Evolutionary conservation across 805 yeast genomes (phyloP).

Genomic region (Yarrowia bubula): DNA sequence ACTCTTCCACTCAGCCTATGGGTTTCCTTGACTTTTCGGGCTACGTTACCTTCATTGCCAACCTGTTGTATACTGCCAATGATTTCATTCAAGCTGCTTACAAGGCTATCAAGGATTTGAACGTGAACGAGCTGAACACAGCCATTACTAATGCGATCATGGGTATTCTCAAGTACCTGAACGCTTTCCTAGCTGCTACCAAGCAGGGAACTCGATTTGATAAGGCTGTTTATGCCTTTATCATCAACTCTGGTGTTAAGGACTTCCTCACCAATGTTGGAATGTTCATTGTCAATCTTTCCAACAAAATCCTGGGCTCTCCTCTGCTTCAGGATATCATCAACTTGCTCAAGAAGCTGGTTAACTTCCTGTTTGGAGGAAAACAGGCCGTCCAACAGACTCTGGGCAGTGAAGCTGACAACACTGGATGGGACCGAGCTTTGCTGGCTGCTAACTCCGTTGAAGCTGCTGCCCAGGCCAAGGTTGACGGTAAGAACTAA

Average conservation of each 20-base stretch:
- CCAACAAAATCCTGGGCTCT: constrained; percentile 22
- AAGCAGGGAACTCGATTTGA: constrained; percentile 17
- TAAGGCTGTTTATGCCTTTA: constrained; percentile 15
- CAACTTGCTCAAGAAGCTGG: constrained; percentile 9
- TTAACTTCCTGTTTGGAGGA: neutral
- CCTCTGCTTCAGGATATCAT: constrained; percentile 10
- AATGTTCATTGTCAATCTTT: constrained; percentile 8
- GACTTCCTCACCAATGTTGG: constrained; percentile 8
- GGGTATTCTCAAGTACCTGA: constrained; percentile 19
- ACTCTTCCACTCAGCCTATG: constrained; percentile 9
- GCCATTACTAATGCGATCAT: constrained; percentile 20
- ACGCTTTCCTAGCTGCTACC: constrained; percentile 14
- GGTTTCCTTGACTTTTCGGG: constrained; percentile 21
- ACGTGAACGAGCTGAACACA: constrained; percentile 15
- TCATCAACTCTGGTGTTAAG: constrained; percentile 20
- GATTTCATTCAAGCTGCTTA: neutral
- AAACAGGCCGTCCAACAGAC: constrained; percentile 3
- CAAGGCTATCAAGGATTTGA: neutral
- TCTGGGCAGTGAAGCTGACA: neutral
- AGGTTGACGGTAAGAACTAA: neutral
- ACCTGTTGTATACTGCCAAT: neutral
- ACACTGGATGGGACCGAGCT: constrained; percentile 12
- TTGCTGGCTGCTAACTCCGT: neutral
- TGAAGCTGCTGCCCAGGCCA: constrained; percentile 12
- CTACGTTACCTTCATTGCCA: constrained; percentile 6